A percentile compares a stretch with the other conserved stretches of the same genome.
Evolutionary conservation across 2,329 filamentous ascomycete species (phyloP).

Genomic region (Colletotrichum musicola): DNA sequence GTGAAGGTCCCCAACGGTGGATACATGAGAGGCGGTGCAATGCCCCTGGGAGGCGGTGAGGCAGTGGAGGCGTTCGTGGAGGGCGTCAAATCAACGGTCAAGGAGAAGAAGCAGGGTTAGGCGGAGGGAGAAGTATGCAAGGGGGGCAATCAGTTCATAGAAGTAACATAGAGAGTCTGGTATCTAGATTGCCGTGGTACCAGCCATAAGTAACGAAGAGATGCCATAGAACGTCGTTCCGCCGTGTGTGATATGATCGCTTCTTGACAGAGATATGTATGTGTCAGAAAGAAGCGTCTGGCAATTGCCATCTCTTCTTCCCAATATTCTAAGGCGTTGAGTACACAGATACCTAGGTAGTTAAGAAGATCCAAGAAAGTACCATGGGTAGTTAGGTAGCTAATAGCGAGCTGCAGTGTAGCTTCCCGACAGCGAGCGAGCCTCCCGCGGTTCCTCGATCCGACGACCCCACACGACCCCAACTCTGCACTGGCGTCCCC

Average conservation of each 20-base stretch:
- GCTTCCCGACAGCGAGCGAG: background rate
- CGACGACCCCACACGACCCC: conserved; percentile 31
- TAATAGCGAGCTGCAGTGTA: no score
- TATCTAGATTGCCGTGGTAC: background rate
- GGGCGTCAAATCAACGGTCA: conserved; percentile 84
- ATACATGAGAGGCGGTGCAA: conserved; percentile 79
- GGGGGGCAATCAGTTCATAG: conserved; percentile 26
- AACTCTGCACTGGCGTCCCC: conserved; percentile 10
- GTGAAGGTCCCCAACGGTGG: conserved; percentile 89
- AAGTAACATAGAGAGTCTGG: conserved; percentile 6
- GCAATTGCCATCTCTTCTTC: background rate
- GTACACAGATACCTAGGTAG: background rate
- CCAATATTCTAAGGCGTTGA: background rate
- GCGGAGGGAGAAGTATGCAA: background rate
- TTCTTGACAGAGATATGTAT: background rate
- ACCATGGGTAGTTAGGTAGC: no score
- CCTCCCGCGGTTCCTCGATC: background rate
- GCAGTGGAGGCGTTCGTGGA: conserved; percentile 93
- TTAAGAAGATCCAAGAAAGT: no score
- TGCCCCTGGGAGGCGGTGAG: conserved; percentile 89
- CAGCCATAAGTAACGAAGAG: conserved; percentile 5
- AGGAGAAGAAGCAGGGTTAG: conserved; percentile 61
- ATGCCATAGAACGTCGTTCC: background rate
- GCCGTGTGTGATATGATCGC: background rate
- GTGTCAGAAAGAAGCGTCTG: background rate